Percentiles rank a stretch among this genome's conserved stretches.
Evolutionary conservation across 257 asterid species (phyloP).

Genomic region (Nicotiana obtusifolia): DNA sequence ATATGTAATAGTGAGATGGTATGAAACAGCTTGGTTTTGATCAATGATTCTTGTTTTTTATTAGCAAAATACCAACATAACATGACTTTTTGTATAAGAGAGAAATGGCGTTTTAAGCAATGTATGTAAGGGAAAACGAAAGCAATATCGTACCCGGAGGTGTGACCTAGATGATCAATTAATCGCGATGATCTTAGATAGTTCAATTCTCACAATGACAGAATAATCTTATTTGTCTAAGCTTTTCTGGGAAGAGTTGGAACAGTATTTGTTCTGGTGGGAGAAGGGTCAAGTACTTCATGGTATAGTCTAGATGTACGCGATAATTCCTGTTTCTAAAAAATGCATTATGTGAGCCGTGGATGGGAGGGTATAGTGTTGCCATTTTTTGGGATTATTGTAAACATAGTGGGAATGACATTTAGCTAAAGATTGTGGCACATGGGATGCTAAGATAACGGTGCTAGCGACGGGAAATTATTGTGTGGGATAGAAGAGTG

Average conservation of each 20-base stretch:
- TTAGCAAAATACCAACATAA: neutral
- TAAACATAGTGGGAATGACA: neutral
- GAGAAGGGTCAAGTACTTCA: neutral
- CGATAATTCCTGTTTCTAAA: neutral
- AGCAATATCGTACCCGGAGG: neutral
- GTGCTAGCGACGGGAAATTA: neutral
- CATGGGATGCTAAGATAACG: neutral
- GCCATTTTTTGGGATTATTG: neutral
- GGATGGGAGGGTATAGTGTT: neutral
- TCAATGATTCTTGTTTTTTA: neutral
- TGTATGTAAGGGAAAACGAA: neutral
- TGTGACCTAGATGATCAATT: neutral
- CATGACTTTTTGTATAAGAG: neutral
- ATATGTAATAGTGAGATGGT: neutral
- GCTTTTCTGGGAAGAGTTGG: neutral
- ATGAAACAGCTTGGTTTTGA: neutral
- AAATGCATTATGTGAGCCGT: neutral
- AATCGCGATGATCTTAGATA: neutral
- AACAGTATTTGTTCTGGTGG: neutral
- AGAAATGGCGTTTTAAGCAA: neutral
- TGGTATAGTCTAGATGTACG: fast-evolving
- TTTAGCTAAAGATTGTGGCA: neutral
- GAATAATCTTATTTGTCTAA: neutral
- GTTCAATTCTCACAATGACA: neutral
- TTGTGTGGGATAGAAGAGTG: neutral